Base-by-base conservation (phyloP, 495 filamentous ascomycete species). In the Penicillium steckii region DNA sequence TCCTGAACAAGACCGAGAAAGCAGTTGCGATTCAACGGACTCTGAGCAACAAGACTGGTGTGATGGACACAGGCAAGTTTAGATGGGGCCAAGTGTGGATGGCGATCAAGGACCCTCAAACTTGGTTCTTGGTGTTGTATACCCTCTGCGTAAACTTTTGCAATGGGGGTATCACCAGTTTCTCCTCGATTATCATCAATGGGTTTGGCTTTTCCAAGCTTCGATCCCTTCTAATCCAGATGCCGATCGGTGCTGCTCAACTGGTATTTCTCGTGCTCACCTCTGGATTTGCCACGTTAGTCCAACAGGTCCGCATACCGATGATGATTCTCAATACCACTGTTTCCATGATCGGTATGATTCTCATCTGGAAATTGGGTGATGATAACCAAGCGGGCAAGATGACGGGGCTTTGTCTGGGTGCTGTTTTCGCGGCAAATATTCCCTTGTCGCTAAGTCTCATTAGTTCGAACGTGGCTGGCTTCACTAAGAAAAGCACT, bases 401-500 rank as follows among this genome's bases (percentile, higher is more conserved):
- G 18, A 69, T 85, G 53, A 73, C 69, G 0, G 81, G 81, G 0
- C 78, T 83, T 50, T 86, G 81, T 46, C 49, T 85, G 1, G 76
- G 75, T 3, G 64, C 76, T 24, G 72, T 78, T 3, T 70, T 68
- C 41, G 71, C 81, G 6, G 79, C 75, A 25, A 79, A 78, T 9
- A 82, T 84, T 48, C 82, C 84, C 0, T 73, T 80, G 4, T 62
- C 82, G 0, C 64, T 86, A 4, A 76, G 75, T 32, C 57, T 85
- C 18, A 80, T 86, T 40, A 73, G 70, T 2, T 79, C 75, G 10
- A 86, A 88, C 47, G 75, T 86, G 0, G 81, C 81, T 3, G 83
- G 84, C 4, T 85, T 83, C 62, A 86, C 85, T 7, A 88, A 88
- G 63, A 85, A 85, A 47, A 75, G 67, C 9, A 68, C 70, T 0